These are phyloP conservation scores for Nannizzia gypsea DNA, from an alignment of 2,329 filamentous ascomycete species.

Conservation along the genomic window DNA sequence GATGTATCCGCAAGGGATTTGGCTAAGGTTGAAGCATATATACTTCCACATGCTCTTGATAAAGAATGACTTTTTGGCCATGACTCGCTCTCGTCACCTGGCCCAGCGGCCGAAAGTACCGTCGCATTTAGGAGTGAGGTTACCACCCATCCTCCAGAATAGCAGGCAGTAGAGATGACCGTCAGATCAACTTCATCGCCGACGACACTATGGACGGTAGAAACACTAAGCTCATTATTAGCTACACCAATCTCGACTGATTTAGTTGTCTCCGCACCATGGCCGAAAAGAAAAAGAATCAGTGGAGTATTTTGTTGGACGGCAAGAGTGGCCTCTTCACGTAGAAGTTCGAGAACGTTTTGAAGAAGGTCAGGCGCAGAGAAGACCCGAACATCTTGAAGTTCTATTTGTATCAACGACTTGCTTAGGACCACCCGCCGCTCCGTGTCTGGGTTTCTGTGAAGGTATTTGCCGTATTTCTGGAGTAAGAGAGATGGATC, in stretches of 20 bases:
- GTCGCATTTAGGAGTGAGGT: slow-evolving; percentile 8
- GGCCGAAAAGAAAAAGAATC: slow-evolving; percentile 9
- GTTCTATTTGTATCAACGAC: slow-evolving; percentile 1
- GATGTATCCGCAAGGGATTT: slow-evolving; percentile 1
- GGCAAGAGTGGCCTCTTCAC: slow-evolving; percentile 6
- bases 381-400: background rate
- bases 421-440: slow-evolving; percentile 8
- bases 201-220: slow-evolving; percentile 2
- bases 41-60: slow-evolving; percentile 4
- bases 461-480: slow-evolving; percentile 9
- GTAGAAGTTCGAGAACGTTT: slow-evolving; percentile 7
- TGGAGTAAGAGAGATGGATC: slow-evolving; percentile 7
- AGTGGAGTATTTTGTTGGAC: slow-evolving; percentile 2
- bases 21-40: slow-evolving; percentile 7
- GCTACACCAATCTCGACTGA: slow-evolving; percentile 5
- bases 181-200: slow-evolving; percentile 3
- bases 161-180: slow-evolving; percentile 9
- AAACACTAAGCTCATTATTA: background rate
- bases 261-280: slow-evolving; percentile 3
- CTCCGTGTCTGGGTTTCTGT: slow-evolving; percentile 4
- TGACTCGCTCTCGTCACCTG: background rate
- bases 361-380: slow-evolving; percentile 8
- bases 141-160: slow-evolving; percentile 7
- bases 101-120: slow-evolving; percentile 2
- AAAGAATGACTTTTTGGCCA: slow-evolving; percentile 6